A percentile compares a stretch with the other conserved stretches of the same genome.
phyloP scores from a whole-genome alignment of 345 rosid species.

The Eucalyptus caleyi region DNA sequence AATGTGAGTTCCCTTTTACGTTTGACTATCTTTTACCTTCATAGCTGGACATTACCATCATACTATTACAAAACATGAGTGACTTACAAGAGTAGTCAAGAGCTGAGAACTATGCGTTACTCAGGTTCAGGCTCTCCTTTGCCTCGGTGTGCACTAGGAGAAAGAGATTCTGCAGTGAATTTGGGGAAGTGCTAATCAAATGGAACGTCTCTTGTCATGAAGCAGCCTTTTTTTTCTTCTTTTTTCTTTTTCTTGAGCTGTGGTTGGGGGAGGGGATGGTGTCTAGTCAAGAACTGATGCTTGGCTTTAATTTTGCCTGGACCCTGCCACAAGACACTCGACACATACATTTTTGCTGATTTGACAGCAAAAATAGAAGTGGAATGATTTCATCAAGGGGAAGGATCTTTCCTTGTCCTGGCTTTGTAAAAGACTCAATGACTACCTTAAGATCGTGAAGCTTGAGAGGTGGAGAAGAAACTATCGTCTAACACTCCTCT shows the following conservation, averaged over 20 bases:
- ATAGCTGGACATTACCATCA: not conserved
- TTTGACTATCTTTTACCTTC: not conserved
- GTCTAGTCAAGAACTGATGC: not conserved
- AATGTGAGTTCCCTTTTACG: conserved; percentile 50
- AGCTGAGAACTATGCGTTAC: not conserved
- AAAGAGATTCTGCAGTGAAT: not conserved
- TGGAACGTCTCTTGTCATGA: not conserved
- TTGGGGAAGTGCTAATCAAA: not conserved
- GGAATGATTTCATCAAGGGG: not conserved
- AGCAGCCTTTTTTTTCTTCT: not conserved
- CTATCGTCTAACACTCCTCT: not conserved
- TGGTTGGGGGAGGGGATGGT: not conserved
- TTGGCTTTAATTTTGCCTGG: not conserved
- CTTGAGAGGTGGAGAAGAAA: not conserved
- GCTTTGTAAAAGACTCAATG: not conserved
- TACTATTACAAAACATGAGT: not conserved
- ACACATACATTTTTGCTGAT: not conserved
- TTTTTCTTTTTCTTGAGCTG: not conserved
- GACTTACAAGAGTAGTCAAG: not conserved
- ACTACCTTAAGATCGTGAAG: not conserved
- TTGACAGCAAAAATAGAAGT: not conserved
- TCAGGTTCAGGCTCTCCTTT: not conserved
- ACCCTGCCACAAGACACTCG: not conserved
- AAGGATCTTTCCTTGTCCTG: not conserved
- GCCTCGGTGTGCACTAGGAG: not conserved